These are phyloP conservation scores for Lenzites betulinus DNA, from an alignment of 768 basidiomycete species.

Conservation along the genomic window DNA sequence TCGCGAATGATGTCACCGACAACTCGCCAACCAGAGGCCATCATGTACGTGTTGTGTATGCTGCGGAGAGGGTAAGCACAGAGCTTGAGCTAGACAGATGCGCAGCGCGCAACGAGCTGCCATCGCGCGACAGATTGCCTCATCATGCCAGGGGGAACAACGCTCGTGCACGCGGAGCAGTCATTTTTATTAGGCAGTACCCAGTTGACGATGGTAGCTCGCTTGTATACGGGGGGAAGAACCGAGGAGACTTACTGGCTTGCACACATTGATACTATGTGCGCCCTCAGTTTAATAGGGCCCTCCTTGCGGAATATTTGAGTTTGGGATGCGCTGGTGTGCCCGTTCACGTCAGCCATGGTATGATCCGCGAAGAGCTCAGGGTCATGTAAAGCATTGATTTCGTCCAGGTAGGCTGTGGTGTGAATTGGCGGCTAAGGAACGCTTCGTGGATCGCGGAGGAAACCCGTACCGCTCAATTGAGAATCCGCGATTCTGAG, in stretches of 20 bases:
- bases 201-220: too few species aligned
- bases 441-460: neutral
- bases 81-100: too few species aligned
- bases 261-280: constrained; percentile 21
- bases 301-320: constrained; percentile 3
- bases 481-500: constrained; percentile 75
- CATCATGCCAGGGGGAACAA: too few species aligned
- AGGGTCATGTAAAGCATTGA: constrained; percentile 65
- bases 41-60: constrained; percentile 80
- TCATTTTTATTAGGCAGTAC: too few species aligned
- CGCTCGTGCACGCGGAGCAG: too few species aligned
- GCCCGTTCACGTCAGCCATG: constrained; percentile 55
- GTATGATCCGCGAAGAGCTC: constrained; percentile 62
- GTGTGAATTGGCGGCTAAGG: constrained; percentile 3
- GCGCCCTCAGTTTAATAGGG: constrained; percentile 7
- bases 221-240: too few species aligned
- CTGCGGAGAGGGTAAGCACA: constrained; percentile 37
- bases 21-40: constrained; percentile 82
- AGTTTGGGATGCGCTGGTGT: constrained; percentile 35
- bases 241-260: constrained; percentile 20
- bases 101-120: too few species aligned
- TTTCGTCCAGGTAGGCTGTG: constrained; percentile 68
- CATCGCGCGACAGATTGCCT: too few species aligned
- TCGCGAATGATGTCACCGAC: constrained; percentile 59
- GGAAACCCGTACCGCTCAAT: constrained; percentile 51